A percentile compares a stretch with the other conserved stretches of the same genome.
Conservation (phyloP, 2,329 filamentous ascomycete species). For the Penicillium fuscoglaucum region DNA sequence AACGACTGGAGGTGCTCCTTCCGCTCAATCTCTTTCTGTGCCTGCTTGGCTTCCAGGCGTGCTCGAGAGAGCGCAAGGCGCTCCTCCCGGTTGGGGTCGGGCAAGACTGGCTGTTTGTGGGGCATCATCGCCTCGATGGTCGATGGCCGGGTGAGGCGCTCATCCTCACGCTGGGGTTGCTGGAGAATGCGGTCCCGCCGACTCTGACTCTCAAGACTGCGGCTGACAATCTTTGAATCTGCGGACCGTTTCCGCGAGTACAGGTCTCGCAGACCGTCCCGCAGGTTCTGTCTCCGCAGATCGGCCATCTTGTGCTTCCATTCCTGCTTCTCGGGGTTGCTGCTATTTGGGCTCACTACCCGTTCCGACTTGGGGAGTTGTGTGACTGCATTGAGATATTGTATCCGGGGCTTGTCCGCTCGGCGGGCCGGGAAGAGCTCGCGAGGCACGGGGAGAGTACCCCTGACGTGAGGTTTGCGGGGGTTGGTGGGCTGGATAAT, state of each 20-base stretch:
- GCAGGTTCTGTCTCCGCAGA: conserved; percentile 68
- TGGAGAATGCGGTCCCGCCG: conserved; percentile 54
- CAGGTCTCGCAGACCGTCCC: conserved; percentile 68
- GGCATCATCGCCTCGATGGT: conserved; percentile 56
- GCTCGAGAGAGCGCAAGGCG: conserved; percentile 49
- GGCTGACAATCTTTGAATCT: conserved; percentile 37
- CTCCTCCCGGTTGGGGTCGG: conserved; percentile 63
- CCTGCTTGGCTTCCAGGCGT: conserved; percentile 46
- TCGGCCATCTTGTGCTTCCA: conserved; percentile 76
- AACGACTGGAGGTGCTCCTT: conserved; percentile 76
- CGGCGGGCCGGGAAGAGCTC: conserved; percentile 69
- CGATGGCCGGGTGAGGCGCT: conserved; percentile 70
- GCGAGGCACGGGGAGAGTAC: conserved; percentile 79
- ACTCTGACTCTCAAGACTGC: conserved; percentile 52
- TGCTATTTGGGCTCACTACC: conserved; percentile 38
- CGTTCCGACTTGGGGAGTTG: conserved; percentile 50
- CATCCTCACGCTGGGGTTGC: conserved; percentile 72
- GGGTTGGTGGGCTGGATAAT: conserved; percentile 68
- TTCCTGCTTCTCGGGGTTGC: conserved; percentile 52
- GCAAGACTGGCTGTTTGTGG: conserved; percentile 53
- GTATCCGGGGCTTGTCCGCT: conserved; percentile 60
- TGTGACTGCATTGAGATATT: conserved; percentile 63
- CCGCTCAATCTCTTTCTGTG: conserved; percentile 59
- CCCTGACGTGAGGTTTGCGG: conserved; percentile 60
- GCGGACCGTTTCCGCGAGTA: conserved; percentile 62